Evolutionary conservation across 805 yeast genomes (phyloP), one percentile per base, ranked within the genome.

Genomic region (Starmerella floricola): DNA sequence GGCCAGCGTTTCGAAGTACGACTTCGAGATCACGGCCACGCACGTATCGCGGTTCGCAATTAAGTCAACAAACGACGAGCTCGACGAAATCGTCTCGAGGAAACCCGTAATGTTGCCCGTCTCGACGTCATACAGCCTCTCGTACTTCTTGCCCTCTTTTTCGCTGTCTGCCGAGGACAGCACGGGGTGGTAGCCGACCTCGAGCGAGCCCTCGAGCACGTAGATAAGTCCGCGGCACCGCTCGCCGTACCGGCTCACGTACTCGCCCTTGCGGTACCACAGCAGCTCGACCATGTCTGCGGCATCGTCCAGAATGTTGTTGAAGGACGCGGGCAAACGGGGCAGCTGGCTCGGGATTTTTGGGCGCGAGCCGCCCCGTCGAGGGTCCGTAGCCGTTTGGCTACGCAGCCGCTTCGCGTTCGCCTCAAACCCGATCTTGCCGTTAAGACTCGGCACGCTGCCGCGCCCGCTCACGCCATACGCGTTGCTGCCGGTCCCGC

Each of bases 71-170:
- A 49, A 43, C 0, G 96, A 83, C 44, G 77, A 74, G 48, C 79
- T 75, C 0, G 94, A 91, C 8, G 86, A 71, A 13, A 87, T 60
- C 0, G 93, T 72, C 3, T 94, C 84, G 36, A 88, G 59, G 55
- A 83, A 88, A 0, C 97, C 97, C 0, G 88, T 93, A 13, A 88
- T 59, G 3, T 91, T 91, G 6, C 96, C 96, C 2, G 78, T 67
- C 13, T 69, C 62, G 1, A 85, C 76, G 0, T 76, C 69, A 51
- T 77, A 78, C 1, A 83, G 52, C 6, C 48, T 49, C 8, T 49
- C 30, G 34, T 38, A 38, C 10, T 31, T 24, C 17, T 17, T 21
- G 6, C n/a, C 27, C 8, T 21, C 16, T 8, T 16, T 17, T 32
- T 17, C n/a, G n/a, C 19, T 34, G n/a, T 20, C 27, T 16, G 31